A percentile compares a stretch with the other conserved stretches of the same genome.
These are phyloP conservation scores for Heliosperma pusillum DNA, from an alignment of 148 eudicot genomes.

Conservation along the genomic window DNA sequence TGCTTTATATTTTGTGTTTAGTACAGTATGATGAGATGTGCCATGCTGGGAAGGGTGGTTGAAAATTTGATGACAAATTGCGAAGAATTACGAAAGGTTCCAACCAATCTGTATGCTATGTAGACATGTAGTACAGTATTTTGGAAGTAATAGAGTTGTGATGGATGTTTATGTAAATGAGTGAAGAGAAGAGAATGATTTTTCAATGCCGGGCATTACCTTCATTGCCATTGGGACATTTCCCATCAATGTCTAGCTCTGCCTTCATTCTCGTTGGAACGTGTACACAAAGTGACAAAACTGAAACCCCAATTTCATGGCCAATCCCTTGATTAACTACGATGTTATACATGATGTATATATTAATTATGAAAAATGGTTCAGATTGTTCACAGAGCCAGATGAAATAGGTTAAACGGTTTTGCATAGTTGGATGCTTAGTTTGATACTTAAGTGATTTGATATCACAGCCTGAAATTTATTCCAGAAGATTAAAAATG, in stretches of 20 bases:
- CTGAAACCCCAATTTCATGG: not conserved
- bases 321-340: not conserved
- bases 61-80: too few species aligned
- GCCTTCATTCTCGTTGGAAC: not conserved
- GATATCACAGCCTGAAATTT: not conserved
- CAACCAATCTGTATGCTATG: not conserved
- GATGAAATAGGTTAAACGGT: not conserved
- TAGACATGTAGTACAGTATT: not conserved
- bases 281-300: not conserved
- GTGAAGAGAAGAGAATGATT: not conserved
- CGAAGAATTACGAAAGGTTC: too few species aligned
- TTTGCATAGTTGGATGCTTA: not conserved
- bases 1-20: too few species aligned
- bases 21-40: too few species aligned
- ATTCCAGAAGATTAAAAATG: too few species aligned
- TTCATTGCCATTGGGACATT: not conserved
- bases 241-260: not conserved
- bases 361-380: not conserved
- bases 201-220: not conserved
- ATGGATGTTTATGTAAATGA: not conserved
- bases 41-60: too few species aligned
- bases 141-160: not conserved
- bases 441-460: too few species aligned
- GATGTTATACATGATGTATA: too few species aligned
- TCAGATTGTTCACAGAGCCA: not conserved